These are phyloP conservation scores for Suillus brevipes DNA, from an alignment of 768 basidiomycete genomes.

Conservation along the genomic window DNA sequence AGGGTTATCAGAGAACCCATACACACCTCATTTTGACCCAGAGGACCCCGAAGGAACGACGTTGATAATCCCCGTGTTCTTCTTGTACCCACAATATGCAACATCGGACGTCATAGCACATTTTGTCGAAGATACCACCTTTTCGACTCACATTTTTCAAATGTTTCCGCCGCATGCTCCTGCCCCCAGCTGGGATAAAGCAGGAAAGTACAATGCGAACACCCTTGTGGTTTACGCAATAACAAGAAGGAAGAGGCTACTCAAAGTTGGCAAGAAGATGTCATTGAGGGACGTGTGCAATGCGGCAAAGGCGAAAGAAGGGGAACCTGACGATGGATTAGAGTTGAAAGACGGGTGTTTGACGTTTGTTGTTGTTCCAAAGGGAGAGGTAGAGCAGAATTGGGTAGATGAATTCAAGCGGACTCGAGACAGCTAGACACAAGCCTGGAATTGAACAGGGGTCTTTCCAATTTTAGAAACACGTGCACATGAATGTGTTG, in stretches of 20 bases:
- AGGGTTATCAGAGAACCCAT: slow-evolving; percentile 52
- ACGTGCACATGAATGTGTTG: slow-evolving; percentile 18
- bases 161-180: slow-evolving; percentile 81
- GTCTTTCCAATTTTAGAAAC: not conserved
- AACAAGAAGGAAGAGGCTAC: slow-evolving; percentile 69
- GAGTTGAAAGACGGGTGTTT: slow-evolving; percentile 83
- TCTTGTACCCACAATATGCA: slow-evolving; percentile 88
- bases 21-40: slow-evolving; percentile 63
- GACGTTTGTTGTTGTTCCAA: slow-evolving; percentile 76
- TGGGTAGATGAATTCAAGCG: slow-evolving; percentile 91
- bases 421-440: slow-evolving; percentile 34
- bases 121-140: slow-evolving; percentile 84
- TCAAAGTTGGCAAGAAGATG: slow-evolving; percentile 93
- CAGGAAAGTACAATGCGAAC: slow-evolving; percentile 61
- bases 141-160: slow-evolving; percentile 68
- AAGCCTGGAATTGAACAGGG: not conserved
- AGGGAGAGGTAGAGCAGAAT: slow-evolving; percentile 69
- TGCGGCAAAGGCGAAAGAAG: slow-evolving; percentile 59
- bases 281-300: slow-evolving; percentile 75
- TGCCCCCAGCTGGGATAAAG: slow-evolving; percentile 75
- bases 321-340: slow-evolving; percentile 70
- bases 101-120: slow-evolving; percentile 87
- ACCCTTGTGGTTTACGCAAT: slow-evolving; percentile 81
- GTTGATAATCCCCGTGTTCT: slow-evolving; percentile 84
- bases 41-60: slow-evolving; percentile 60